phyloP scores from a whole-genome alignment of 805 yeast genomes.

The Candida schatavii region DNA sequence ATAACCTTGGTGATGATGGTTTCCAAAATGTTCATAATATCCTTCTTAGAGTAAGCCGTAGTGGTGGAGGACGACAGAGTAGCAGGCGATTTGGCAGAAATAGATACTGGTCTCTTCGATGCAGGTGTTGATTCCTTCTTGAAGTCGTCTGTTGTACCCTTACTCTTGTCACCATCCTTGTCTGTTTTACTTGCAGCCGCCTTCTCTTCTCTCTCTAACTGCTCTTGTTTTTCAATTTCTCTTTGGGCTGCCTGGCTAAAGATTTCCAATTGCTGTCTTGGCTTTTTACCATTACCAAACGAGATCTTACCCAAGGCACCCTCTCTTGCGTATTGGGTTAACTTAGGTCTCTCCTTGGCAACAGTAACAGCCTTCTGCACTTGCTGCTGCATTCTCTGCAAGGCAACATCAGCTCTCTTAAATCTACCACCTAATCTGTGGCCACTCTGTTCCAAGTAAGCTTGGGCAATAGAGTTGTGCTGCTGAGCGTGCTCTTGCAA shows the following conservation, averaged over 20 bases:
- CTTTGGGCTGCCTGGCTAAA: slow-evolving; percentile 51
- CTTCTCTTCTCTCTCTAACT: slow-evolving; percentile 15
- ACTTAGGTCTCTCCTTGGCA: slow-evolving; percentile 83
- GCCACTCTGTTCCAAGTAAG: slow-evolving; percentile 87
- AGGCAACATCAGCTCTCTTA: slow-evolving; percentile 82
- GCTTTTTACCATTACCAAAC: slow-evolving; percentile 75
- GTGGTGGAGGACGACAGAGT: slow-evolving; percentile 12
- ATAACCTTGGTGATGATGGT: slow-evolving; percentile 73
- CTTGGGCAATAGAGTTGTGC: slow-evolving; percentile 84
- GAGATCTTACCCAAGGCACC: slow-evolving; percentile 91
- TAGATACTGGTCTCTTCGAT: slow-evolving; percentile 22
- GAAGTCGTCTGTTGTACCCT: slow-evolving; percentile 10
- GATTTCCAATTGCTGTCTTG: slow-evolving; percentile 79
- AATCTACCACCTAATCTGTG: slow-evolving; percentile 84
- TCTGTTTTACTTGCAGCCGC: slow-evolving; percentile 20
- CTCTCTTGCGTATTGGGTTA: slow-evolving; percentile 62
- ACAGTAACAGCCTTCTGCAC: slow-evolving; percentile 94
- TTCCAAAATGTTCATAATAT: slow-evolving; percentile 67
- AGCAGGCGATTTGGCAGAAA: slow-evolving; percentile 25
- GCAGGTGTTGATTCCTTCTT: slow-evolving; percentile 17
- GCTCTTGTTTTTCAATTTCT: slow-evolving; percentile 34
- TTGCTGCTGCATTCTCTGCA: slow-evolving; percentile 97
- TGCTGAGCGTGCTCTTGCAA: slow-evolving; percentile 49
- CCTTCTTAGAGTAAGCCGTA: slow-evolving; percentile 38
- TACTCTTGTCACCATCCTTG: slow-evolving; percentile 15